These are phyloP conservation scores for Amanita inopinata DNA, from an alignment of 768 basidiomycete species.

Conservation along the genomic window DNA sequence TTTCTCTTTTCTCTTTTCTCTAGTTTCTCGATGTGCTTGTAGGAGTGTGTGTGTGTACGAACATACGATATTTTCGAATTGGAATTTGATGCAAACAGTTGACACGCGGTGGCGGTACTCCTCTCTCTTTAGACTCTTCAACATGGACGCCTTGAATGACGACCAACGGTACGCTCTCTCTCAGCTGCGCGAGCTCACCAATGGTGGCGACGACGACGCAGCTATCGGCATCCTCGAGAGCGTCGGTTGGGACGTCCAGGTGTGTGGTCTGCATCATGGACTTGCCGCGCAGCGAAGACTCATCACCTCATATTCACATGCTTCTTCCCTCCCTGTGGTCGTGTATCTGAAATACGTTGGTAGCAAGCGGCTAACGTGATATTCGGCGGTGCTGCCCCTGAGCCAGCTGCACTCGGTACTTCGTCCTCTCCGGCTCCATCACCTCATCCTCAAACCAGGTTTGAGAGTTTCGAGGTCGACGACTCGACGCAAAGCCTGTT, in stretches of 20 bases:
- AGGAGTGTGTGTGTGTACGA: background rate
- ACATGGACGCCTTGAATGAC: conserved; percentile 14
- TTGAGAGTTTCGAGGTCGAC: conserved; percentile 41
- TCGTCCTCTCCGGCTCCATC: conserved; percentile 10
- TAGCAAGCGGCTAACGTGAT: conserved; percentile 54
- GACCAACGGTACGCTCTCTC: conserved; percentile 25
- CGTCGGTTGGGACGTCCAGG: conserved; percentile 67
- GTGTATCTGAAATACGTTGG: background rate
- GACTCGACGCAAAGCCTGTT: conserved; percentile 32
- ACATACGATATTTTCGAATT: conserved; percentile 3
- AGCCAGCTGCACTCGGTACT: conserved; percentile 11
- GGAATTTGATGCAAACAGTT: conserved; percentile 6
- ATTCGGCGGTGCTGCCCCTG: conserved; percentile 28
- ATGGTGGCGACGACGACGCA: conserved; percentile 50
- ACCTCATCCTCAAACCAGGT: conserved; percentile 6
- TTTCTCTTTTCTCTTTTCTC: background rate
- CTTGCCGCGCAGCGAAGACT: background rate
- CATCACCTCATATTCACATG: background rate
- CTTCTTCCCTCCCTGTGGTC: background rate
- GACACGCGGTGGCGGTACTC: conserved; percentile 4
- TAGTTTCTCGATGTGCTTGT: conserved; percentile 1
- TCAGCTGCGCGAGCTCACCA: conserved; percentile 49
- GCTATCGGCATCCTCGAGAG: conserved; percentile 50
- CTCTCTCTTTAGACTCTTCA: conserved; percentile 2
- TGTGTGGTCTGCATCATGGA: conserved; percentile 18